phyloP scores from a whole-genome alignment of 2,329 filamentous ascomycete genomes.

The Fusarium pseudonygamai region DNA sequence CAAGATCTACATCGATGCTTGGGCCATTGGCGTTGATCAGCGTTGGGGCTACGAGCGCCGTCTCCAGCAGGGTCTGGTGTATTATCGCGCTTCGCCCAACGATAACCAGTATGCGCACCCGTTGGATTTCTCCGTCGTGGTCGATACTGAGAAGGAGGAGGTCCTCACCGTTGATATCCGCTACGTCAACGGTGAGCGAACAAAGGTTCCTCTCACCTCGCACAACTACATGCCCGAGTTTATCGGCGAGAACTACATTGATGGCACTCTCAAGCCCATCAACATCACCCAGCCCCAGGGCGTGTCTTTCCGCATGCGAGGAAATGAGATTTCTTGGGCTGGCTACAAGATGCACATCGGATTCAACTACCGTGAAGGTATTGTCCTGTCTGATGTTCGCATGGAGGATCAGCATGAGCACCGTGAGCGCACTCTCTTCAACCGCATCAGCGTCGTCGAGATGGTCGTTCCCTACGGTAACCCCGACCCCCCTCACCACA shows the following conservation, averaged over 20 bases:
- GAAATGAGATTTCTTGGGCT: slow-evolving; percentile 65
- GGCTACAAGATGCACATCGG: slow-evolving; percentile 77
- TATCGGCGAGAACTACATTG: slow-evolving; percentile 48
- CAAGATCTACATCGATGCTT: slow-evolving; percentile 85
- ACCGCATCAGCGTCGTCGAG: slow-evolving; percentile 73
- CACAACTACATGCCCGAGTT: slow-evolving; percentile 52
- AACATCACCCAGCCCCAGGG: slow-evolving; percentile 53
- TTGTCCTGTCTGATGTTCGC: slow-evolving; percentile 73
- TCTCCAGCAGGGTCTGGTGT: slow-evolving; percentile 83
- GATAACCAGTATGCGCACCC: slow-evolving; percentile 72
- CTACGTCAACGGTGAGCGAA: slow-evolving; percentile 56
- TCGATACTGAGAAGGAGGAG: slow-evolving; percentile 59
- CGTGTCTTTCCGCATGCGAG: slow-evolving; percentile 57
- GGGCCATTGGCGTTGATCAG: slow-evolving; percentile 86
- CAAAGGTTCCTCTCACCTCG: slow-evolving; percentile 54
- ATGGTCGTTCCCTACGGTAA: slow-evolving; percentile 82
- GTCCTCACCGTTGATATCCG: slow-evolving; percentile 56
- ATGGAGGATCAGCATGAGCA: slow-evolving; percentile 63
- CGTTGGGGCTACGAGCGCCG: slow-evolving; percentile 77
- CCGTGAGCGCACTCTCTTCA: slow-evolving; percentile 67
- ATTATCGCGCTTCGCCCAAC: slow-evolving; percentile 77
- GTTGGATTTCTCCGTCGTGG: slow-evolving; percentile 58
- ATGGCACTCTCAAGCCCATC: slow-evolving; percentile 50
- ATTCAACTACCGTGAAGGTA: slow-evolving; percentile 77
- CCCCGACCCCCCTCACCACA: slow-evolving; percentile 80